Percentiles rank a stretch among this genome's conserved stretches.
Evolutionary conservation across 73 alveolate genomes (phyloP).

Genomic region (Paramecium biaurelia): DNA sequence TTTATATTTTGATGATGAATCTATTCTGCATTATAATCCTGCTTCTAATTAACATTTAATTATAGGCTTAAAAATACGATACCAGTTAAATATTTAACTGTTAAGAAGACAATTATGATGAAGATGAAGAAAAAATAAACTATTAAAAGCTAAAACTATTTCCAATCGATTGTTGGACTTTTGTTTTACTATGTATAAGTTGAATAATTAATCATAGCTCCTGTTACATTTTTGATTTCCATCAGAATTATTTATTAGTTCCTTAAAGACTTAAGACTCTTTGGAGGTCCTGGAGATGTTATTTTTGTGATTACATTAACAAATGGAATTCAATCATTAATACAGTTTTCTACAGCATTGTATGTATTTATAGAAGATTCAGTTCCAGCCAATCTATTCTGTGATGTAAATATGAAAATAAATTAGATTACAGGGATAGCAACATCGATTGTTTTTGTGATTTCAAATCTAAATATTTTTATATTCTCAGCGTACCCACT

Average conservation of each 20-base stretch:
- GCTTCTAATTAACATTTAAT: not conserved
- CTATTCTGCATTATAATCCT: not conserved
- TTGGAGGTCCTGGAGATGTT: constrained; percentile 30
- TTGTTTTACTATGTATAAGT: not conserved
- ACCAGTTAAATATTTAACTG: not conserved
- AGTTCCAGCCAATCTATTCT: not conserved
- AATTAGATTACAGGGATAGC: not conserved
- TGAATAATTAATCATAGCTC: not conserved
- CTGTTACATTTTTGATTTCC: not conserved
- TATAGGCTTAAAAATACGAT: not conserved
- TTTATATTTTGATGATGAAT: not conserved
- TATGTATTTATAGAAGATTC: not conserved
- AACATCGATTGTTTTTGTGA: not conserved
- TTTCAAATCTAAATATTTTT: not conserved
- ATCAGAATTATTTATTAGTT: not conserved
- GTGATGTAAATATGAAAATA: not conserved
- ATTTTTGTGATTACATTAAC: not conserved
- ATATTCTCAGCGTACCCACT: constrained; percentile 6
- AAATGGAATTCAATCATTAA: not conserved
- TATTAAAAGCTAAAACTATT: not conserved
- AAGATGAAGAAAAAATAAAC: not conserved
- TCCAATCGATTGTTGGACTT: not conserved
- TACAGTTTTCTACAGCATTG: not conserved
- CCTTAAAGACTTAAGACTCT: not conserved
- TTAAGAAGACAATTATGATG: not conserved